Base-by-base conservation (phyloP, 2,329 filamentous ascomycete species). In the Fusarium sp. region DNA sequence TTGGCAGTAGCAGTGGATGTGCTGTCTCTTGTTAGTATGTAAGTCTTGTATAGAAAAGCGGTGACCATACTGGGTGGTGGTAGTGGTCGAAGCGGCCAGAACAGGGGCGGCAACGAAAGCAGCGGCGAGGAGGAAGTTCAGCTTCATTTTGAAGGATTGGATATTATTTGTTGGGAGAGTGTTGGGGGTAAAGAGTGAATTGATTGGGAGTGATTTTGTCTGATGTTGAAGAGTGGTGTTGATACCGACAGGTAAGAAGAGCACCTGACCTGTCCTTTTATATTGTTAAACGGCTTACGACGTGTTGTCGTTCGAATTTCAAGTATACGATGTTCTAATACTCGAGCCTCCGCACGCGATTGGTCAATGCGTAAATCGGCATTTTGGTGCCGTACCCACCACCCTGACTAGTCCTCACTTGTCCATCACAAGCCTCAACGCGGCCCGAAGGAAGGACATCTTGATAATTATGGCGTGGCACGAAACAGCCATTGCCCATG, bases 301-400 rank as follows among this genome's bases (percentile, higher is more conserved):
- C 10, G 4, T 59, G 53, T 6, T 37, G 43, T 43, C 49, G 21
- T 25, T 28, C 8, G 5, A 6, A 12, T 30, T 21, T 34, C 10
- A 30, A 50, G 42, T 50, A 57, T 30, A 25, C 37, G 23, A 14
- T 19, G 21, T 49, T 19, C 18, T 7, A 4, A 13, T 11, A 13
- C 14, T 23, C 28, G 3, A 34, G 5, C n/a, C 25, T n/a, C n/a
- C n/a, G n/a, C n/a, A n/a, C n/a, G 6, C 30, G 19, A 63, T 63
- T 63, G 61, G 61, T 28, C 12, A 25, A 58, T 23, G 58, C 61
- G 61, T 63, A 63, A 44, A n/a, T 41, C 61, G 58, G 61, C 61
- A 63, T 31, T 44, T 63, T 19, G 37, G 26, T 63, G 61, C 61
- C 61, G 61, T 37, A 37, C n/a, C 37, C 28, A 28, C 34, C 21